Evolutionary conservation across 192 early-diverging fungal species (phyloP).

Genomic region (Kappamyces sp.): DNA sequence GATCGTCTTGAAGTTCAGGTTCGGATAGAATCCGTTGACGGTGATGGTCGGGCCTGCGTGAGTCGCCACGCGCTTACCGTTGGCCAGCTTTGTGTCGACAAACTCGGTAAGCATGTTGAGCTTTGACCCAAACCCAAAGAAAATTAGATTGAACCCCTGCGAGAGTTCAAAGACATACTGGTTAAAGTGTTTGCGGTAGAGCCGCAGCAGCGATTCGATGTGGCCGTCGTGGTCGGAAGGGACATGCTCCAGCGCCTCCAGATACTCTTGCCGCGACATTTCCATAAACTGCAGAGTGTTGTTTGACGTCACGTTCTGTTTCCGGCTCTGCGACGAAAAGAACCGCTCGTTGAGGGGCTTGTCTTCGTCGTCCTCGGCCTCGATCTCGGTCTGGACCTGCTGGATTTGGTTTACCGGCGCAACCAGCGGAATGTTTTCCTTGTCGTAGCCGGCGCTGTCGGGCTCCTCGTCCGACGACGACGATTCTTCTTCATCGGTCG

Average conservation of each 20-base stretch:
- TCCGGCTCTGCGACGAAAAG: not conserved
- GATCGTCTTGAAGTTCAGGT: constrained; percentile 65
- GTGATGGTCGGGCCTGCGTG: constrained; percentile 61
- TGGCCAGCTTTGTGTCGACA: constrained; percentile 27
- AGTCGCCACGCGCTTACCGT: constrained; percentile 15
- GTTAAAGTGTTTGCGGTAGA: constrained; percentile 40
- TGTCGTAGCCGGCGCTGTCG: no score
- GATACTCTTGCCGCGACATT: constrained; percentile 3
- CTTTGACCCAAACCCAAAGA: constrained; percentile 95
- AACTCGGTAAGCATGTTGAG: constrained; percentile 72
- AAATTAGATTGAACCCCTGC: constrained; percentile 79
- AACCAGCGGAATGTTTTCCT: no score
- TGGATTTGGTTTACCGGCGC: no score
- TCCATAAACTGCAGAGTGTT: constrained; percentile 3
- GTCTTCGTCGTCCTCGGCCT: constrained; percentile 5
- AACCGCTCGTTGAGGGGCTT: not conserved
- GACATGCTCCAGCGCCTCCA: not conserved
- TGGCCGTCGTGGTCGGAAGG: constrained; percentile 52
- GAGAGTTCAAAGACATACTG: constrained; percentile 88
- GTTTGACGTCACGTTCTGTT: constrained; percentile 10
- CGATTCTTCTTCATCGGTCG: not conserved
- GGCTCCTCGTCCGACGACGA: no score
- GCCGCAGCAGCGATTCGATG: constrained; percentile 45
- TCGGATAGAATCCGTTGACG: constrained; percentile 83
- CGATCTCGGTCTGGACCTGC: no score